Conservation (phyloP, 1,284 basidiomycete genomes). For the Cystobasidiaceae sp. region DNA sequence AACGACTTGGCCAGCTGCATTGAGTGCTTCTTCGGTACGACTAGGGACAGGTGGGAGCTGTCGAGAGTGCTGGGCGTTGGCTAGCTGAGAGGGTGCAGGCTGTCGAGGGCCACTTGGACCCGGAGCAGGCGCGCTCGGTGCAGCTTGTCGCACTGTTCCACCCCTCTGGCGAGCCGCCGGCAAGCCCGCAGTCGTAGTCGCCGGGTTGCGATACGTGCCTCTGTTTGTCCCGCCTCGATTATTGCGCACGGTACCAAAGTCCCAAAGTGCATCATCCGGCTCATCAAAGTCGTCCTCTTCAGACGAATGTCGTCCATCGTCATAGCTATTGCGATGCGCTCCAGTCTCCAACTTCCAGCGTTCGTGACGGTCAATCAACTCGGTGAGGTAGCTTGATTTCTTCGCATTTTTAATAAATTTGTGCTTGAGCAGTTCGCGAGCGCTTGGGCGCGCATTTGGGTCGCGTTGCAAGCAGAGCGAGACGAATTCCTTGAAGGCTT, state of each 20-base stretch:
- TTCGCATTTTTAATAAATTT: conserved; percentile 77
- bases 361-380: conserved; percentile 89
- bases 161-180: no score
- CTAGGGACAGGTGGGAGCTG: neutral
- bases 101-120: no score
- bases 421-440: conserved; percentile 90
- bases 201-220: neutral
- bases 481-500: conserved; percentile 90
- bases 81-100: no score
- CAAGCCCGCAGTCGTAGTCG: neutral
- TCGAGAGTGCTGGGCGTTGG: no score
- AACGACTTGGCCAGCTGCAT: neutral
- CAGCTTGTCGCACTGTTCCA: neutral
- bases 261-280: conserved; percentile 78
- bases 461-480: conserved; percentile 87
- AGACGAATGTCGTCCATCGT: conserved; percentile 58
- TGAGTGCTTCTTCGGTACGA: neutral
- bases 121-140: no score
- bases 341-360: conserved; percentile 85
- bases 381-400: conserved; percentile 57
- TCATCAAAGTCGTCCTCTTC: conserved; percentile 53
- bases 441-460: conserved; percentile 78
- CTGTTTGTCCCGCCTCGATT: neutral
- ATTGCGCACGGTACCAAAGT: conserved; percentile 83
- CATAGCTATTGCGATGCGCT: conserved; percentile 54